A percentile compares a stretch with the other conserved stretches of the same genome.
Evolutionary conservation across 164 flowering plant species (phyloP).

Genomic region (Protea cynaroides): DNA sequence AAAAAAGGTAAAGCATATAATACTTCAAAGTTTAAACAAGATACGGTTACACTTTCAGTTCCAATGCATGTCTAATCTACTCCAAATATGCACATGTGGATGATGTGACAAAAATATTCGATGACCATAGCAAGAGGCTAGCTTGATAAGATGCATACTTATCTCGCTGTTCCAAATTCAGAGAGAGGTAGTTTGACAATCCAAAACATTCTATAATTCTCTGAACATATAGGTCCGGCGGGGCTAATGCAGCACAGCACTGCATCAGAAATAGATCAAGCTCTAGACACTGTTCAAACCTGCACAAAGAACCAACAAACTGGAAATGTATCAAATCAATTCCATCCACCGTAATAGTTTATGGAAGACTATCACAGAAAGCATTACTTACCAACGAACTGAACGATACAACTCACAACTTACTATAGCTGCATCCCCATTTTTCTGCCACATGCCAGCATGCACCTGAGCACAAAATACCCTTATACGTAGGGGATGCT

Average conservation of each 20-base stretch:
- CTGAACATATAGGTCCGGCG: conserved; percentile 60
- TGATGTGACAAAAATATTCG: background rate
- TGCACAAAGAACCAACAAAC: conserved; percentile 26
- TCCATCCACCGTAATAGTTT: background rate
- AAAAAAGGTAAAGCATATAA: too few relatives aligned
- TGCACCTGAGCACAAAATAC: conserved; percentile 88
- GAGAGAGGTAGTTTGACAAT: conserved; percentile 53
- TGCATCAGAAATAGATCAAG: conserved; percentile 91
- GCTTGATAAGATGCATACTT: conserved; percentile 48
- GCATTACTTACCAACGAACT: conserved; percentile 59
- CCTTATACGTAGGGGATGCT: conserved; percentile 79
- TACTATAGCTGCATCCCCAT: conserved; percentile 71
- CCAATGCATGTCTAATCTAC: background rate
- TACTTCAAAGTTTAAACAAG: too few relatives aligned
- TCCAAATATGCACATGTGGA: background rate
- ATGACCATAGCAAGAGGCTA: background rate
- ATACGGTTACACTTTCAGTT: background rate
- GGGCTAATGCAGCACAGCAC: conserved; percentile 96
- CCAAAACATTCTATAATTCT: conserved; percentile 85
- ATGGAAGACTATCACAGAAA: background rate
- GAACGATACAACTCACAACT: conserved; percentile 73
- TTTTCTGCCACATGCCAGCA: conserved; percentile 97
- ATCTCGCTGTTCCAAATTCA: conserved; percentile 47
- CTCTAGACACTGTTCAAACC: conserved; percentile 82
- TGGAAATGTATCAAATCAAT: background rate